Conservation (phyloP, 257 asterid species). For the Capsicum pubescens region DNA sequence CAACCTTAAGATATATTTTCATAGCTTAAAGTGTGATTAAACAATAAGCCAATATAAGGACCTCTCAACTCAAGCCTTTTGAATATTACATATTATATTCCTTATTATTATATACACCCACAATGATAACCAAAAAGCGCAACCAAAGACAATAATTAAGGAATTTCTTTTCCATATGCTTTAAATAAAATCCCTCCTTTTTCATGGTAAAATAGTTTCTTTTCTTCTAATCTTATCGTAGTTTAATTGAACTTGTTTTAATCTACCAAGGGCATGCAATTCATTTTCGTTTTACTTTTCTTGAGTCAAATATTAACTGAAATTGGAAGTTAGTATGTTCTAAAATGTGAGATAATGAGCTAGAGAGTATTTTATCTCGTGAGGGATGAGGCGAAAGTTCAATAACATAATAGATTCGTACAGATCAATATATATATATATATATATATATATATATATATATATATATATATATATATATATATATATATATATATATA, state of each 20-base stretch:
- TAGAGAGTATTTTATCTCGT: too few relatives aligned
- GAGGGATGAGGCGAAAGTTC: not conserved
- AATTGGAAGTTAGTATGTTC: not conserved
- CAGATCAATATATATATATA: too few relatives aligned
- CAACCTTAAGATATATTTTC: not conserved
- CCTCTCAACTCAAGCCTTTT: not conserved
- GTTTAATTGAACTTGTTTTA: not conserved
- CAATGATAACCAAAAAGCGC: not conserved
- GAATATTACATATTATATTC: not conserved
- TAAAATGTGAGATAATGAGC: not conserved
- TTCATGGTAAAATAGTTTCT: not conserved
- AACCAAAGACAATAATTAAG: not conserved
- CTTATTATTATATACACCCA: conserved; percentile 9
- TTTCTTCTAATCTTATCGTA: not conserved
- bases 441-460: too few relatives aligned
- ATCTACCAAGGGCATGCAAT: not conserved
- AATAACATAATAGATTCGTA: not conserved
- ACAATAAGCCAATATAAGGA: not conserved
- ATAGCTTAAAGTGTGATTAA: not conserved
- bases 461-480: too few relatives aligned
- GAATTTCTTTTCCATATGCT: not conserved
- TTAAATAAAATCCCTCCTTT: not conserved
- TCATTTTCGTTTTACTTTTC: not conserved
- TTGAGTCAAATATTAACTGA: not conserved
- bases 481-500: too few relatives aligned